These are phyloP conservation scores for Quercus wislizeni DNA, from an alignment of 306 rosid genomes.

Conservation along the genomic window DNA sequence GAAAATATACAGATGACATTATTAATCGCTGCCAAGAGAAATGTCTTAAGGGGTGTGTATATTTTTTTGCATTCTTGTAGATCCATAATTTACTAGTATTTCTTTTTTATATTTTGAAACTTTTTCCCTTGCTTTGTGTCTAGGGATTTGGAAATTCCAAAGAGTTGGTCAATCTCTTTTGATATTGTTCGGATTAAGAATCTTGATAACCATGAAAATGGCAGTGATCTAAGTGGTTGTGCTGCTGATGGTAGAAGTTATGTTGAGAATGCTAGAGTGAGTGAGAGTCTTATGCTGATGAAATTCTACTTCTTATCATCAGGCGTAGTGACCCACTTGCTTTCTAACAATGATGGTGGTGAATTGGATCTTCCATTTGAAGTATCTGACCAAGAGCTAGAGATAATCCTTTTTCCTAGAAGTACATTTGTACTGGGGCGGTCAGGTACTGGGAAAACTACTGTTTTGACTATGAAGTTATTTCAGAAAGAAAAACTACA, in stretches of 20 bases:
- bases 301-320: conserved; percentile 65
- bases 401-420: too few relatives aligned
- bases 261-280: conserved; percentile 77
- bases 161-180: conserved; percentile 40
- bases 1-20: conserved; percentile 52
- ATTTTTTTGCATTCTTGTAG: not conserved
- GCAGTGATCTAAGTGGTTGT: conserved; percentile 19
- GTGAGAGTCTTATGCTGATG: conserved; percentile 73
- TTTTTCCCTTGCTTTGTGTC: conserved; percentile 2
- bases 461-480: too few relatives aligned
- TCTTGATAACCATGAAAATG: conserved; percentile 16
- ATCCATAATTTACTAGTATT: not conserved
- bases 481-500: too few relatives aligned
- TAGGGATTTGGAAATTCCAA: conserved; percentile 55
- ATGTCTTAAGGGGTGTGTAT: conserved; percentile 51
- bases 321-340: conserved; percentile 50
- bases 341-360: conserved; percentile 43
- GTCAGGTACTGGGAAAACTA: too few relatives aligned
- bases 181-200: conserved; percentile 44
- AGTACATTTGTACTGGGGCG: too few relatives aligned
- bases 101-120: not conserved
- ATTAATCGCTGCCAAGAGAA: conserved; percentile 51
- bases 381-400: too few relatives aligned
- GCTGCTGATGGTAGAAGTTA: conserved; percentile 52
- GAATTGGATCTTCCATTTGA: too few relatives aligned